Evolutionary conservation across 805 yeast species (phyloP).

Genomic region (Wickerhamomyces kurtzmanii): DNA sequence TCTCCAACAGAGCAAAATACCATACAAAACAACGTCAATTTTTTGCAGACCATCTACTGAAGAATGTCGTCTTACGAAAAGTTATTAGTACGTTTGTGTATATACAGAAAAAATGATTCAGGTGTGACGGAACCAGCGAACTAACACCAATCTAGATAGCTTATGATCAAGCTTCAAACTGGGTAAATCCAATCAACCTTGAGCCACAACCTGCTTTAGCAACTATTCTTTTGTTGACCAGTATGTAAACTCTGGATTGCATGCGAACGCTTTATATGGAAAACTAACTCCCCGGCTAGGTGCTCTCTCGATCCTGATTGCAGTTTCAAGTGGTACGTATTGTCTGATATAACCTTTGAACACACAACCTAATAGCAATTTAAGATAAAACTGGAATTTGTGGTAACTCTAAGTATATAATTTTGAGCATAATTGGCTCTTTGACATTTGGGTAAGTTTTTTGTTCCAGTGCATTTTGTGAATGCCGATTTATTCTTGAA

Average conservation of each 20-base stretch:
- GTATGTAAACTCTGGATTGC: neutral
- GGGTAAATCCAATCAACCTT: neutral
- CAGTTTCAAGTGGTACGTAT: constrained; percentile 4
- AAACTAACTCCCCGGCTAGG: neutral
- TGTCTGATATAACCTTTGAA: too few relatives aligned
- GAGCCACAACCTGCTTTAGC: neutral
- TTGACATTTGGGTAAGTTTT: constrained; percentile 22
- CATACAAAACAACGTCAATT: too few relatives aligned
- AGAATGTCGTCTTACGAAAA: constrained; percentile 12
- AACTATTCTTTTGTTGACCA: neutral
- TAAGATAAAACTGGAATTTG: constrained; percentile 1
- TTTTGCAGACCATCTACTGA: neutral
- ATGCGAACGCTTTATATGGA: neutral
- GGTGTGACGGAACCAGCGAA: too few relatives aligned
- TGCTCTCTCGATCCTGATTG: constrained; percentile 2
- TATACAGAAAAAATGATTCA: neutral
- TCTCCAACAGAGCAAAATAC: too few relatives aligned
- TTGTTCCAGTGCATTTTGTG: neutral
- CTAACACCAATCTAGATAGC: constrained; percentile 1
- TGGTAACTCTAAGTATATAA: constrained; percentile 12
- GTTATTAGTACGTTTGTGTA: constrained; percentile 13
- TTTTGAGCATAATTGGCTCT: constrained; percentile 21
- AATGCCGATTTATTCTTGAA: neutral
- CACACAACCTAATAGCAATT: too few relatives aligned
- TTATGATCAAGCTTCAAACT: neutral